A percentile compares a stretch with the other conserved stretches of the same genome.
These are phyloP conservation scores for Trichoderma semiorbis DNA, from an alignment of 2,329 filamentous ascomycete genomes.

Conservation along the genomic window DNA sequence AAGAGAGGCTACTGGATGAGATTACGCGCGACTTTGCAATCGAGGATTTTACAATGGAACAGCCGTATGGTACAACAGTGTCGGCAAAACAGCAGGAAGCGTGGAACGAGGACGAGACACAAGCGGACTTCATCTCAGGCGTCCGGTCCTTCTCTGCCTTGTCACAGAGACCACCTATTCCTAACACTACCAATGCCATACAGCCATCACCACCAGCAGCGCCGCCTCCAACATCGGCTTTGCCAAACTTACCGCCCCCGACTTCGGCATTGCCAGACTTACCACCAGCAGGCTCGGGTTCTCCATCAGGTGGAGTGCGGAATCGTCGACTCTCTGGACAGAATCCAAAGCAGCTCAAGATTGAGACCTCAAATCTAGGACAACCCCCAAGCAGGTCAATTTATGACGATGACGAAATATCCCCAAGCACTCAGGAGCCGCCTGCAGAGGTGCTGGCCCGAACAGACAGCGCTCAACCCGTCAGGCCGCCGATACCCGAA, in stretches of 20 bases:
- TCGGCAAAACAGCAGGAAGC: constrained; percentile 7
- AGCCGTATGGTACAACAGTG: background rate
- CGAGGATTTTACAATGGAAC: constrained; percentile 71
- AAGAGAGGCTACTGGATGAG: constrained; percentile 78
- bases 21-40: constrained; percentile 81
- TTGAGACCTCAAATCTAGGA: constrained; percentile 62
- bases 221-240: constrained; percentile 46
- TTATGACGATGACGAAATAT: constrained; percentile 11
- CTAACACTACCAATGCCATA: constrained; percentile 21
- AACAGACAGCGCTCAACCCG: constrained; percentile 5
- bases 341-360: constrained; percentile 79
- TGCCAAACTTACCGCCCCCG: constrained; percentile 45
- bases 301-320: constrained; percentile 56
- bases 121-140: constrained; percentile 34
- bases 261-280: constrained; percentile 41
- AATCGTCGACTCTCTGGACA: constrained; percentile 77
- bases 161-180: constrained; percentile 50
- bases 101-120: background rate
- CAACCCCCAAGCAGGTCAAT: constrained; percentile 21
- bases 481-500: constrained; percentile 28
- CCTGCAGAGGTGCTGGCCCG: background rate
- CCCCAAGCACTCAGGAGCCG: constrained; percentile 13
- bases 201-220: constrained; percentile 39
- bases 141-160: constrained; percentile 63
- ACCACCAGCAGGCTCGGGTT: constrained; percentile 33